Evolutionary conservation across 1,284 basidiomycete species (phyloP), one percentile per base, ranked within the genome.

Genomic region (Ganoderma sinense): DNA sequence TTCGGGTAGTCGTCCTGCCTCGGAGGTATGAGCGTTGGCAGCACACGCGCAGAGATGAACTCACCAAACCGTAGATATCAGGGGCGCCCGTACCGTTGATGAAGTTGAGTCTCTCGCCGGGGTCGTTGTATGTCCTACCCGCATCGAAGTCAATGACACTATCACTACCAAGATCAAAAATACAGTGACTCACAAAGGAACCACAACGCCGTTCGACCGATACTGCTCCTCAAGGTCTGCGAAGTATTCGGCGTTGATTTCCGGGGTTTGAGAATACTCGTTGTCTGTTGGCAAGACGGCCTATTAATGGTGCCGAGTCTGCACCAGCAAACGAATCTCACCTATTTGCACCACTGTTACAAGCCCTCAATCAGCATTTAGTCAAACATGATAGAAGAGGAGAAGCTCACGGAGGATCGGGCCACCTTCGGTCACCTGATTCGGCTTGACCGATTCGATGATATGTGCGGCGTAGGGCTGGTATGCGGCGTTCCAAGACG

Each of bases 361-460:
- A 14, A 33, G 29, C 29, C 5, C 53, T 16, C 29, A 29, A 14
- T 56, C 29, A 29, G 29, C 23, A n/a, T 33, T 56, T 29, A 8
- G 29, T 31, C 53, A 13, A 4, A 10, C 0, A 20, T 18, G 29
- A 8, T 6, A 8, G 4, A 4, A 18, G 29, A 23, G n/a, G 14
- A 1, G 4, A 41, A 14, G 78, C 86, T 55, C 69, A 89, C 91
- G 91, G 67, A 96, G 91, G 14, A 95, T 87, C 6, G 93, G 92
- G 1, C 93, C 93, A n/a, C 91, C 92, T 62, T 84, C 78, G 18
- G 84, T 86, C 36, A 95, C 87, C 77, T 95, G 94, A 74, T 93
- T 56, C 16, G 53, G 88, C 0, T 88, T 86, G 0, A 80, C 83
- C 0, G 91, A 89, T 63, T 86, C 85, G 70, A 92, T 90, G 69